These are phyloP conservation scores for Sphaerulina vaccinii DNA, from an alignment of 2,329 filamentous ascomycete species.

Conservation along the genomic window DNA sequence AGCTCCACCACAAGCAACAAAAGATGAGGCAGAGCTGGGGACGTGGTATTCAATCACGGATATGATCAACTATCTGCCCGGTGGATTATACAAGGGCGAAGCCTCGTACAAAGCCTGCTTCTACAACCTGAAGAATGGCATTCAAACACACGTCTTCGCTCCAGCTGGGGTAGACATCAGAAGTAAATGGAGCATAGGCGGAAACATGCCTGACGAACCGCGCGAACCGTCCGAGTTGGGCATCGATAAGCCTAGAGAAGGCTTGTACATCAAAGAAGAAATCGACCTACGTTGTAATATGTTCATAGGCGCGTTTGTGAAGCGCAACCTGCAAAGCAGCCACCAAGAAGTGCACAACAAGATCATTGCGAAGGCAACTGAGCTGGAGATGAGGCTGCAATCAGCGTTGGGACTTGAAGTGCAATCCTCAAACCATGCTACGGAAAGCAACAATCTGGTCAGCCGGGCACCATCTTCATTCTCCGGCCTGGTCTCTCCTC, in stretches of 20 bases:
- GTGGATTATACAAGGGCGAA: slow-evolving; percentile 62
- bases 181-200: slow-evolving; percentile 80
- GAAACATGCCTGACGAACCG: slow-evolving; percentile 69
- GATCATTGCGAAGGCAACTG: slow-evolving; percentile 26
- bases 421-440: neutral
- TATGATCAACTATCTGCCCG: slow-evolving; percentile 71
- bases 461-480: slow-evolving; percentile 3
- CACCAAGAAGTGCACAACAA: slow-evolving; percentile 67
- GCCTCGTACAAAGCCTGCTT: slow-evolving; percentile 80
- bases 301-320: slow-evolving; percentile 73
- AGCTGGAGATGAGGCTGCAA: slow-evolving; percentile 6
- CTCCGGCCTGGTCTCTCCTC: slow-evolving; percentile 9
- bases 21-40: slow-evolving; percentile 66
- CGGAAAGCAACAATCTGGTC: slow-evolving; percentile 6
- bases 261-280: slow-evolving; percentile 81
- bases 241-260: slow-evolving; percentile 60
- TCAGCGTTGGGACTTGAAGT: slow-evolving; percentile 1
- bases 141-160: slow-evolving; percentile 82
- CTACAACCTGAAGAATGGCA: slow-evolving; percentile 67
- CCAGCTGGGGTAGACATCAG: slow-evolving; percentile 78
- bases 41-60: slow-evolving; percentile 80
- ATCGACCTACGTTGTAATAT: slow-evolving; percentile 80
- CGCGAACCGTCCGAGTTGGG: slow-evolving; percentile 61
- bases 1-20: slow-evolving; percentile 63
- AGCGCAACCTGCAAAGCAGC: slow-evolving; percentile 75